phyloP scores from a whole-genome alignment of 495 filamentous ascomycete genomes.

The Haplographium delicatum region DNA sequence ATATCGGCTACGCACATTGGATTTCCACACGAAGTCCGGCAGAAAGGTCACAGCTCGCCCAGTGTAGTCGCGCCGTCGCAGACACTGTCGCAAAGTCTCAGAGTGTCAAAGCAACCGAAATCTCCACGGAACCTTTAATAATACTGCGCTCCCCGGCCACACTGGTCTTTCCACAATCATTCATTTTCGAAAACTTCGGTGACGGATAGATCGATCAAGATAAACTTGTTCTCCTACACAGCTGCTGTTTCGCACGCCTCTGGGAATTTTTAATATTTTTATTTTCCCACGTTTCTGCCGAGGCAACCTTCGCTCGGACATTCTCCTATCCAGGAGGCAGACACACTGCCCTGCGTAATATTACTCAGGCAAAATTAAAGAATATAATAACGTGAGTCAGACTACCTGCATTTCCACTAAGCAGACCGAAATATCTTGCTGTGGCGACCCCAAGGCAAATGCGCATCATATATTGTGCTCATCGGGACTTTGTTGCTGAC shows the following conservation, averaged over 20 bases:
- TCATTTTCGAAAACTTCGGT: background rate
- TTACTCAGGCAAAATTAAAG: slow-evolving; percentile 15
- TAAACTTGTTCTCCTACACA: background rate
- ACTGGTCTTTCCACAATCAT: background rate
- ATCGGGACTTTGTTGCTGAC: no score
- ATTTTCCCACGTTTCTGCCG: no score
- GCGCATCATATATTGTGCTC: no score
- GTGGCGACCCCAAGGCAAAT: slow-evolving; percentile 3
- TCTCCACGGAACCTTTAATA: slow-evolving; percentile 11
- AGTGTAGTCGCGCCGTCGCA: slow-evolving; percentile 19
- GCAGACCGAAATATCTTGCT: background rate
- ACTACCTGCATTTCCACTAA: background rate
- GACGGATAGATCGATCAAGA: background rate
- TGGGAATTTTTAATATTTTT: background rate
- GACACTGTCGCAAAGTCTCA: slow-evolving; percentile 22
- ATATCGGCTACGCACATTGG: slow-evolving; percentile 18
- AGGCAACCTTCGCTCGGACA: slow-evolving; percentile 10
- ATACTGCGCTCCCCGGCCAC: slow-evolving; percentile 5
- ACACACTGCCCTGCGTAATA: slow-evolving; percentile 18
- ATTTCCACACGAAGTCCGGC: slow-evolving; percentile 8
- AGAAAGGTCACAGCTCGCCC: slow-evolving; percentile 18
- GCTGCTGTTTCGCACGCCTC: background rate
- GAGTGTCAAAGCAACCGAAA: slow-evolving; percentile 18
- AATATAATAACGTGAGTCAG: slow-evolving; percentile 25
- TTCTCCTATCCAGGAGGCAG: slow-evolving; percentile 8